Evolutionary conservation across 306 rosid species (phyloP), one percentile per base, ranked within the genome.

Genomic region (Vicia villosa): DNA sequence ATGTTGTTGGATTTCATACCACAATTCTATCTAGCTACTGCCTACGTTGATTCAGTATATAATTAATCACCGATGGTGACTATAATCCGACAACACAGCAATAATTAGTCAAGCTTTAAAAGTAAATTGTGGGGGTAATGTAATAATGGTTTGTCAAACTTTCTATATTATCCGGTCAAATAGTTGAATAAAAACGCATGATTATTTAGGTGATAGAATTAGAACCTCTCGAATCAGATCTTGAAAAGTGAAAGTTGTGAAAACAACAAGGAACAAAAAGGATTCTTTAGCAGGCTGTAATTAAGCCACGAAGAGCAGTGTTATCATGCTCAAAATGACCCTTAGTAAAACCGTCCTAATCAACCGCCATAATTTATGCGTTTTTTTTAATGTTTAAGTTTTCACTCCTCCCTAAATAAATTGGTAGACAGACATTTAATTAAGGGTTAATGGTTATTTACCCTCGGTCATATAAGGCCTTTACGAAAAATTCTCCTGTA

Each of bases 11-110:
- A 80, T 73, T 76, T 68, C 12, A 58, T 54, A 36, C 84, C 88
- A 84, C 96, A 84, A 34, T 70, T 69, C 14, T 54, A 46, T 75
- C 26, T 65, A 66, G 66, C 79, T 20, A 13, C 16, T 20, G 47
- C 19, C 50, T 54, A 6, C 64, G 13, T 63, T 42, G 7, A 28
- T 68, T 68, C n/a, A 36, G 54, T 68, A 41, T 5, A 66, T 59
- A 66, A 38, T 72, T 72, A 78, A 47, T 41, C 32, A 73, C 43
- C 10, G 78, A 83, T 71, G 38, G 80, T 71, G 78, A 49, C 81
- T 47, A 79, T 26, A 78, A 63, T 38, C 80, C 72, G 75, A 81
- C 80, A 71, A 47, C 32, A 74, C 66, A 50, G 5, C 14, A 50
- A 22, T 3, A n/a, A 46, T 46, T 46, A 15, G 5, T 17, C 4